Base-by-base conservation (phyloP, 495 filamentous ascomycete species). In the Talaromyces proteolyticus region DNA sequence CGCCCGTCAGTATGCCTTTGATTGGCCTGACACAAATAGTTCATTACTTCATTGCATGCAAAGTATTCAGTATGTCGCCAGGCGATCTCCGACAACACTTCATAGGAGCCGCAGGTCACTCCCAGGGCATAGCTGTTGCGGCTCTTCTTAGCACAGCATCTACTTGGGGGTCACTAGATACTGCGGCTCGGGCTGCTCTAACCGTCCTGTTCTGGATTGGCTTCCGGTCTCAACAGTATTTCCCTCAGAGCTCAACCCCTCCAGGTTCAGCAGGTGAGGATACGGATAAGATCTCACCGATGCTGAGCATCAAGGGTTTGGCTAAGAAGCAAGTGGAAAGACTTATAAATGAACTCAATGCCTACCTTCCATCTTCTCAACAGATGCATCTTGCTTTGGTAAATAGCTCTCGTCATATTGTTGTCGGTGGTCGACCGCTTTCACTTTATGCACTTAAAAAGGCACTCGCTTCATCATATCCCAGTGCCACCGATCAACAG, bases 321-420 rank as follows among this genome's bases (percentile, higher is more conserved):
- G 61, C 61, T 6, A 42, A 53, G 19, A 40, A 38, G 6, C 46
- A 69, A 22, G 66, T 74, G 14, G 56, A 71, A 24, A 60, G 59
- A n/a, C 57, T 56, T 23, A 67, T 73, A 20, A 53, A 60, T 0
- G 49, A 58, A 12, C 52, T 69, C 34, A 56, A 56, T 50, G 0
- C 19, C 20, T 18, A 36, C 44, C 34, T 62, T 6, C 26, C 51
- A 10, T 19, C 19, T 14, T 47, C 57, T 0, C 23, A 53, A 12
- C 45, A 53, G 8, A 24, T 67, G 8, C 45, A 50, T 25, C 24
- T 69, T 10, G 53, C 65, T 0, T 42, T 69, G n/a, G 46, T 63
- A 14, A 69, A 69, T 48, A 45, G 52, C n/a, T 49, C 49, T 3
- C 55, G 58, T 20, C 58, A 65, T 20, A 52, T 64, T 19, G 65